Evolutionary conservation across 371 early-diverging fungal genomes (phyloP).

Genomic region (Choanephora cucurbitarum): DNA sequence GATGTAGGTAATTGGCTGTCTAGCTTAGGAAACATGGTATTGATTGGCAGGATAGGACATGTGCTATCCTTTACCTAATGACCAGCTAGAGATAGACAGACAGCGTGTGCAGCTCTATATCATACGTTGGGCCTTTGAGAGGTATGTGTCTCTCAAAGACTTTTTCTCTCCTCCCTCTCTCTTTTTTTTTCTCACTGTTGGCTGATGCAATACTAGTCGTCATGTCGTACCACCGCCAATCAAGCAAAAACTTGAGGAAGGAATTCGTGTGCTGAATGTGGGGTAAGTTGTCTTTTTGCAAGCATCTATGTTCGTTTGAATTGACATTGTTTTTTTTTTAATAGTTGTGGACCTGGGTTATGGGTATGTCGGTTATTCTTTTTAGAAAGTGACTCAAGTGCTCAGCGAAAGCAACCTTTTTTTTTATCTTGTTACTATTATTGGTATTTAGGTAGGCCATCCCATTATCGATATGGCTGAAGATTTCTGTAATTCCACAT

Average conservation of each 20-base stretch:
- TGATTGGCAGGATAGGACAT: not conserved
- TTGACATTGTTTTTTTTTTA: not conserved
- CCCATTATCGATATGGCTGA: constrained; percentile 25
- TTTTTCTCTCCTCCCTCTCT: not conserved
- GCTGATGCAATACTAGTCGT: constrained; percentile 7
- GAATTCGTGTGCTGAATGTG: constrained; percentile 18
- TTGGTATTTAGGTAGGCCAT: constrained; percentile 25
- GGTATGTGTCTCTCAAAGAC: not conserved
- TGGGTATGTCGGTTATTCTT: too few relatives aligned
- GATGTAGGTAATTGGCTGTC: not conserved
- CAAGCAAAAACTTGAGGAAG: constrained; percentile 10
- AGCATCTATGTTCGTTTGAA: not conserved
- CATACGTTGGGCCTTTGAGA: constrained; percentile 18
- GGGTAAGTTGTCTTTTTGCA: constrained; percentile 6
- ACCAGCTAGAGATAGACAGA: constrained; percentile 15
- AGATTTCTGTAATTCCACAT: constrained; percentile 20
- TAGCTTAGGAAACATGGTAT: not conserved
- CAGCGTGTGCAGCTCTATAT: constrained; percentile 16
- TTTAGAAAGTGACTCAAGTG: not conserved
- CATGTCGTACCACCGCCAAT: constrained; percentile 17
- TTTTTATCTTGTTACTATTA: too few relatives aligned
- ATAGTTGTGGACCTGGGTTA: constrained; percentile 26
- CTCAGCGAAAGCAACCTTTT: too few relatives aligned
- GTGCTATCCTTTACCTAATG: constrained; percentile 6
- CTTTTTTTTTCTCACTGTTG: not conserved